phyloP scores from a whole-genome alignment of 371 early-diverging fungal genomes.

The Saksenaea vasiformis region DNA sequence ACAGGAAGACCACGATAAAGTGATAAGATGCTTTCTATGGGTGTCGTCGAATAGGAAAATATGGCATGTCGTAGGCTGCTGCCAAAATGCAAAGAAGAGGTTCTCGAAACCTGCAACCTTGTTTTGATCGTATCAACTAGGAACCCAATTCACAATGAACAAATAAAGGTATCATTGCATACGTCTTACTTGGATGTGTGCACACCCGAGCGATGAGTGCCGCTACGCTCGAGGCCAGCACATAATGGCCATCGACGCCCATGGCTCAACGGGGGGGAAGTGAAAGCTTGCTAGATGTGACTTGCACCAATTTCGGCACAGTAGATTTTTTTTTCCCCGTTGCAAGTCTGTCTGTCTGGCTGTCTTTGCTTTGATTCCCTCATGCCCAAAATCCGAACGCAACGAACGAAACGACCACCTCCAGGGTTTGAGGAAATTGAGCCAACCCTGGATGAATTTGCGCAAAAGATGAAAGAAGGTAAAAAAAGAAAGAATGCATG shows the following conservation, averaged over 20 bases:
- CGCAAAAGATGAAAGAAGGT: slow-evolving; percentile 96
- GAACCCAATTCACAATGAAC: too few species aligned
- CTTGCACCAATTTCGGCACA: not conserved
- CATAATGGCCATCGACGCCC: slow-evolving; percentile 38
- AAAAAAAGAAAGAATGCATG: slow-evolving; percentile 23
- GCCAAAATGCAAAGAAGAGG: not conserved
- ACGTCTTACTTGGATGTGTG: slow-evolving; percentile 62
- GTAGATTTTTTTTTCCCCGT: not conserved
- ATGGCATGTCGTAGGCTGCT: not conserved
- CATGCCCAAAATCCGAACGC: slow-evolving; percentile 82
- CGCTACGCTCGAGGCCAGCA: slow-evolving; percentile 61
- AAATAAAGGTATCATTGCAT: not conserved
- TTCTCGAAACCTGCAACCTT: not conserved
- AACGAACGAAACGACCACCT: slow-evolving; percentile 85
- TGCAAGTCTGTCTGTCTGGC: too few species aligned
- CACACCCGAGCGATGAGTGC: slow-evolving; percentile 58
- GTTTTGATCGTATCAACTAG: not conserved
- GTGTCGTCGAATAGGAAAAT: not conserved
- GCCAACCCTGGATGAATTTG: slow-evolving; percentile 90
- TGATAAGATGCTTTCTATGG: not conserved
- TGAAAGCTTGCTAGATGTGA: not conserved
- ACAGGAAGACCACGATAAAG: slow-evolving; percentile 66
- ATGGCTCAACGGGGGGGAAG: not conserved
- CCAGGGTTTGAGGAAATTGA: slow-evolving; percentile 96
- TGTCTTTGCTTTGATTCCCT: not conserved